These are phyloP conservation scores for Prinsepia uniflora DNA, from an alignment of 306 rosid species.

Conservation along the genomic window DNA sequence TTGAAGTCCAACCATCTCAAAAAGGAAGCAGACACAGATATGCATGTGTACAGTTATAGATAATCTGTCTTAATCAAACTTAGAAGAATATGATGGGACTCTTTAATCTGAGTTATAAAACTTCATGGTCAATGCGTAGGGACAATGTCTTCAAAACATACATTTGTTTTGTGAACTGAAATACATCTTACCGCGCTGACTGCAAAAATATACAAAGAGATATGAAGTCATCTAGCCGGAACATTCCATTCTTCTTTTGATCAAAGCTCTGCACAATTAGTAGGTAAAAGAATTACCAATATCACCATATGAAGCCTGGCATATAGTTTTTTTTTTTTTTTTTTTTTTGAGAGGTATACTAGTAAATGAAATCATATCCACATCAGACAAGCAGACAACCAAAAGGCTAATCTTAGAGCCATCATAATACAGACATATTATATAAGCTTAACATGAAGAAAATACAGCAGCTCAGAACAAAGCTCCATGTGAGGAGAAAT, in stretches of 20 bases:
- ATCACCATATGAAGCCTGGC: constrained; percentile 13
- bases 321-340: background rate
- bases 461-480: too few species aligned
- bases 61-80: constrained; percentile 4
- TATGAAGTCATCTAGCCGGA: constrained; percentile 75
- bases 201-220: constrained; percentile 80
- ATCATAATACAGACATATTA: too few species aligned
- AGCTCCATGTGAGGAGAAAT: background rate
- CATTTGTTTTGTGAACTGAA: background rate
- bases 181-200: constrained; percentile 62
- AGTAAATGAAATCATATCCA: background rate
- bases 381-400: constrained; percentile 3
- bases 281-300: constrained; percentile 23
- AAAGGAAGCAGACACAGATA: background rate
- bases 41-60: background rate
- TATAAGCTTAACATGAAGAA: too few species aligned
- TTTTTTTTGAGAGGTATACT: background rate
- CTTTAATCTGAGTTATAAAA: background rate
- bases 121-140: background rate
- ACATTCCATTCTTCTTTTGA: constrained; percentile 71
- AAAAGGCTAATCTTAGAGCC: background rate
- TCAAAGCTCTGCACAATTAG: constrained; percentile 73
- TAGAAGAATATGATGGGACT: background rate
- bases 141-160: background rate
- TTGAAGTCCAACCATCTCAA: background rate